Evolutionary conservation across 441 rosid species (phyloP).

Genomic region (Brassica hybrid): DNA sequence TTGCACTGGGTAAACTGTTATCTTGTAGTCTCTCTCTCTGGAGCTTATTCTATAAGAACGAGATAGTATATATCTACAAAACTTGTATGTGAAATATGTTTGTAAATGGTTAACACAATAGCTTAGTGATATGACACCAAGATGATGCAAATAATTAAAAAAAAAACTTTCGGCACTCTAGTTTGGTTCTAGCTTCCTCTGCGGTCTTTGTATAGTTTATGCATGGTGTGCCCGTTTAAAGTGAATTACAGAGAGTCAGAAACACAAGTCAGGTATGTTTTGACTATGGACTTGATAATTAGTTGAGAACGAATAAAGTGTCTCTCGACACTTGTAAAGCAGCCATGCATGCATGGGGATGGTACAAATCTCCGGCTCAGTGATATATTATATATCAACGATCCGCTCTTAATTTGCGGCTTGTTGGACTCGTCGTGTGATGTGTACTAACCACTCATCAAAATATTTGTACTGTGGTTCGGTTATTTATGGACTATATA

Average conservation of each 20-base stretch:
- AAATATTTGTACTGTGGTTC: no score
- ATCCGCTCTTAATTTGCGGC: background rate
- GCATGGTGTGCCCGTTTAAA: background rate
- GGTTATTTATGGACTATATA: no score
- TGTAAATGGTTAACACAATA: no score
- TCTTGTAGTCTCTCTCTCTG: no score
- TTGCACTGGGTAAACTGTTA: no score
- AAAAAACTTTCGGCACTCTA: background rate
- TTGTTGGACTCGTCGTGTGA: no score
- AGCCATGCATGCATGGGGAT: slow-evolving; percentile 5
- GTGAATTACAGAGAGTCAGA: background rate
- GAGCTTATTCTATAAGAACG: no score
- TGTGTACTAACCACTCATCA: no score
- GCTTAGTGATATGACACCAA: no score
- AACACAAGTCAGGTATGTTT: background rate
- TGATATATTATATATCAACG: background rate
- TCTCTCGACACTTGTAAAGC: background rate
- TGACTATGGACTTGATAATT: background rate
- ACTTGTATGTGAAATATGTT: no score
- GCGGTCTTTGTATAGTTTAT: background rate
- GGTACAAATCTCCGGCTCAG: background rate
- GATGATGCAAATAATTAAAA: no score
- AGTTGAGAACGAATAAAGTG: background rate
- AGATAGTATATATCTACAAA: no score
- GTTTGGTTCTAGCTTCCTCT: slow-evolving; percentile 6